These are phyloP conservation scores for Diplodia corticola DNA, from an alignment of 2,329 filamentous ascomycete genomes.

Conservation along the genomic window DNA sequence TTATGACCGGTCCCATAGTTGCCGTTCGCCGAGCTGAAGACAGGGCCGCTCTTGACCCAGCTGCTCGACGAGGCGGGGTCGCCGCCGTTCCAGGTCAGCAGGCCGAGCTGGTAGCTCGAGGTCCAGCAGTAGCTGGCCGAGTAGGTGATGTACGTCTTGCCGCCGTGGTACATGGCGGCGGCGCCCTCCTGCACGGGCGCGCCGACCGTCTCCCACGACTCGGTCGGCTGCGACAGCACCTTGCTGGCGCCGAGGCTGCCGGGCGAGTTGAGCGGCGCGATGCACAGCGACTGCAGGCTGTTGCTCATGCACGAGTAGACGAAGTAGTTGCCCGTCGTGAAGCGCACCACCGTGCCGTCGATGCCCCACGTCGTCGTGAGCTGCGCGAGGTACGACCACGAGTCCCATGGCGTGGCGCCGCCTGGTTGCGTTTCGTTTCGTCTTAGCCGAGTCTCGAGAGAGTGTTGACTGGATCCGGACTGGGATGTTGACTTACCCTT, in stretches of 20 bases:
- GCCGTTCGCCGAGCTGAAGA: conserved; percentile 56
- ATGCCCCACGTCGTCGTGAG: conserved; percentile 55
- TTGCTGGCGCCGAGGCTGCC: conserved; percentile 48
- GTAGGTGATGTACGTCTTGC: conserved; percentile 56
- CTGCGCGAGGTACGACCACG: conserved; percentile 52
- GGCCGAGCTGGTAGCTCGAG: conserved; percentile 54
- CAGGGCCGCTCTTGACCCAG: conserved; percentile 57
- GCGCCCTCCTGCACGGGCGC: conserved; percentile 58
- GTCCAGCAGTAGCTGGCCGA: conserved; percentile 61
- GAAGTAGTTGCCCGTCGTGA: conserved; percentile 53
- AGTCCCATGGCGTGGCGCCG: conserved; percentile 54
- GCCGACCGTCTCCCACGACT: conserved; percentile 53
- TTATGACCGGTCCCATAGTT: conserved; percentile 61
- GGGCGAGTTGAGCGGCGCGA: conserved; percentile 43
- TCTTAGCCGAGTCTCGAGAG: not conserved
- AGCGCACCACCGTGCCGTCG: conserved; percentile 55
- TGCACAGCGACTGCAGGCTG: conserved; percentile 45
- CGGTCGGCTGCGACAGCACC: conserved; percentile 54
- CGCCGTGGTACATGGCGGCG: conserved; percentile 54
- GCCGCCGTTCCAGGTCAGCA: conserved; percentile 56
- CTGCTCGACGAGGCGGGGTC: conserved; percentile 48
- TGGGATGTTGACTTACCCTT: conserved; percentile 41
- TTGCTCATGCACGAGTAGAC: conserved; percentile 56
- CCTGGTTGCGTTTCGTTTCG: conserved; percentile 43
- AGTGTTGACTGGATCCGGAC: no score